Evolutionary conservation across 441 rosid genomes (phyloP).

Genomic region (Populus trichocarpa): DNA sequence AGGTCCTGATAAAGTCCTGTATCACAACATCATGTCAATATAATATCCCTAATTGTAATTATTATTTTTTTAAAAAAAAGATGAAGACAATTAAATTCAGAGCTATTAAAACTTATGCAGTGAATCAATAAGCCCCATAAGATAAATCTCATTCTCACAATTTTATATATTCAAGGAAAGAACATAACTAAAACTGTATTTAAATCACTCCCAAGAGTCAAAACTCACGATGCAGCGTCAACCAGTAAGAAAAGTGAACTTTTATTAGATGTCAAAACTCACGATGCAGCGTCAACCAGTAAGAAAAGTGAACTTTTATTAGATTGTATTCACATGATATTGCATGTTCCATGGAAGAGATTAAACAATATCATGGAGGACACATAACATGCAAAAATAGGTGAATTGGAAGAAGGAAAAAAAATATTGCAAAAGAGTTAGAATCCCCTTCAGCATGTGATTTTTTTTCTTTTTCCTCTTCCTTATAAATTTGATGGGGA

Average conservation of each 20-base stretch:
- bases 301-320: not conserved
- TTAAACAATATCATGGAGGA: too few relatives aligned
- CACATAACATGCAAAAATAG: not conserved
- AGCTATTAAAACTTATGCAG: not conserved
- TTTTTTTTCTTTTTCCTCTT: not conserved
- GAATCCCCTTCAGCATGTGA: not conserved
- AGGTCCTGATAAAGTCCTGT: conserved; percentile 73
- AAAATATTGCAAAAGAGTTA: not conserved
- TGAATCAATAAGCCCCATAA: not conserved
- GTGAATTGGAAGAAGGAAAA: not conserved
- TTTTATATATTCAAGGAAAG: not conserved
- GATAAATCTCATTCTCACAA: not conserved
- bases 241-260: too few relatives aligned
- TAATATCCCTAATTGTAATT: not conserved
- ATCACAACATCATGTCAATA: not conserved
- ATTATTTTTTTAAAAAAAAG: not conserved
- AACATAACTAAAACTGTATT: not conserved
- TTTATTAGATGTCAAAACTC: not conserved
- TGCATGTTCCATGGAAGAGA: too few relatives aligned
- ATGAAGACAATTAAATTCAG: not conserved
- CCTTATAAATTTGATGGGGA: too few relatives aligned
- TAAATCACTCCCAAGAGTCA: not conserved
- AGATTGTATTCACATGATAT: not conserved
- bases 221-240: too few relatives aligned
- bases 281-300: not conserved